Evolutionary conservation across 192 early-diverging fungal genomes (phyloP).

Genomic region (Coemansia sp.): DNA sequence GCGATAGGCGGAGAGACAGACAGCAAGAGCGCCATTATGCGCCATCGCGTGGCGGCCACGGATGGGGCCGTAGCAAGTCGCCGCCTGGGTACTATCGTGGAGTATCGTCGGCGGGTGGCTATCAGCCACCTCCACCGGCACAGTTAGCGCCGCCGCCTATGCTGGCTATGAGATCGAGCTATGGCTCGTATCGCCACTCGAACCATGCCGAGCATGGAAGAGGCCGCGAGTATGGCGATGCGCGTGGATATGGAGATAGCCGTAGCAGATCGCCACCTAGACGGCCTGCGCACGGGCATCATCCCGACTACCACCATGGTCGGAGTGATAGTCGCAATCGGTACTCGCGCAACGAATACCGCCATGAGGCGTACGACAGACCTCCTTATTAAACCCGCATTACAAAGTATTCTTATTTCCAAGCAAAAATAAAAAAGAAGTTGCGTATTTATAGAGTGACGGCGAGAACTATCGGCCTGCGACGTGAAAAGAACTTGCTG

Average conservation of each 20-base stretch:
- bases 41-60: slow-evolving; percentile 9
- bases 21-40: slow-evolving; percentile 14
- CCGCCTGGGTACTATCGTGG: slow-evolving; percentile 17
- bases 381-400: not conserved
- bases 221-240: slow-evolving; percentile 15
- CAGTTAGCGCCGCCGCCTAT: not conserved
- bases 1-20: slow-evolving; percentile 44
- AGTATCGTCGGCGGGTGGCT: not conserved
- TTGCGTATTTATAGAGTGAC: slow-evolving; percentile 20
- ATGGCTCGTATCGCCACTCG: slow-evolving; percentile 14
- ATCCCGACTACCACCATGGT: slow-evolving; percentile 13
- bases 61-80: slow-evolving; percentile 47
- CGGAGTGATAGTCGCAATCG: slow-evolving; percentile 5
- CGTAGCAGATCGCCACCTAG: slow-evolving; percentile 17
- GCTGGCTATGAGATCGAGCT: not conserved
- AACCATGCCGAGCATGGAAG: slow-evolving; percentile 8
- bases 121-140: not conserved
- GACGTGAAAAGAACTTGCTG: slow-evolving; percentile 44
- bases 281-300: slow-evolving; percentile 3
- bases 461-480: slow-evolving; percentile 16
- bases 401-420: slow-evolving; percentile 4
- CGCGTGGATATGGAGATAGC: slow-evolving; percentile 9
- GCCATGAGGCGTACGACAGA: not conserved
- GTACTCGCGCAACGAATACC: slow-evolving; percentile 10
- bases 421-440: not conserved